phyloP scores from a whole-genome alignment of 2,329 filamentous ascomycete species.

The Ceratocystis papillata region DNA sequence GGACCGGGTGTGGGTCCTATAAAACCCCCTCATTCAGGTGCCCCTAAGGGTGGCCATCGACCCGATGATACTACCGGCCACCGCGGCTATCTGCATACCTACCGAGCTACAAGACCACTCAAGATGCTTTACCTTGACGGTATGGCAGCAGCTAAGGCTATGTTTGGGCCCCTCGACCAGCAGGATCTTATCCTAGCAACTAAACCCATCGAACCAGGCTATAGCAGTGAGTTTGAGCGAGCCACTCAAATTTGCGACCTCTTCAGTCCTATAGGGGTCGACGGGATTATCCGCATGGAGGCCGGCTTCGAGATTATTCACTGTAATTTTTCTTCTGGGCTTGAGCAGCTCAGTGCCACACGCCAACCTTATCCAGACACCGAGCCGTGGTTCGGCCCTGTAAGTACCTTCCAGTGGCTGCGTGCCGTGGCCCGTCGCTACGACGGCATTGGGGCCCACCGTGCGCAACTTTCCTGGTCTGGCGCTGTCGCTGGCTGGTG shows the following conservation, averaged over 20 bases:
- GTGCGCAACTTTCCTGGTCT: conserved; percentile 39
- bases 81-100: conserved; percentile 56
- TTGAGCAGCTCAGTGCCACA: conserved; percentile 33
- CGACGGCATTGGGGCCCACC: conserved; percentile 36
- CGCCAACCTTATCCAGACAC: conserved; percentile 28
- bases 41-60: conserved; percentile 21
- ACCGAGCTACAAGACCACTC: conserved; percentile 46
- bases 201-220: conserved; percentile 25
- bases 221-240: conserved; percentile 38
- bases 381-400: conserved; percentile 15
- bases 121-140: conserved; percentile 60
- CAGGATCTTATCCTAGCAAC: conserved; percentile 52
- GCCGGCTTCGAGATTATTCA: conserved; percentile 60
- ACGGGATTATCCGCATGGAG: conserved; percentile 58
- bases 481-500: conserved; percentile 43
- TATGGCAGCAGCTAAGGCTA: conserved; percentile 54
- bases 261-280: conserved; percentile 45
- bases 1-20: neutral
- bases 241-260: conserved; percentile 47
- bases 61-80: conserved; percentile 22
- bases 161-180: conserved; percentile 55
- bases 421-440: conserved; percentile 38
- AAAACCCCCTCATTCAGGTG: neutral
- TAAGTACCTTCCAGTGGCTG: conserved; percentile 35
- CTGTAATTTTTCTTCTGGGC: conserved; percentile 46